Conservation (phyloP, 495 filamentous ascomycete species). For the Niebla homalea region DNA sequence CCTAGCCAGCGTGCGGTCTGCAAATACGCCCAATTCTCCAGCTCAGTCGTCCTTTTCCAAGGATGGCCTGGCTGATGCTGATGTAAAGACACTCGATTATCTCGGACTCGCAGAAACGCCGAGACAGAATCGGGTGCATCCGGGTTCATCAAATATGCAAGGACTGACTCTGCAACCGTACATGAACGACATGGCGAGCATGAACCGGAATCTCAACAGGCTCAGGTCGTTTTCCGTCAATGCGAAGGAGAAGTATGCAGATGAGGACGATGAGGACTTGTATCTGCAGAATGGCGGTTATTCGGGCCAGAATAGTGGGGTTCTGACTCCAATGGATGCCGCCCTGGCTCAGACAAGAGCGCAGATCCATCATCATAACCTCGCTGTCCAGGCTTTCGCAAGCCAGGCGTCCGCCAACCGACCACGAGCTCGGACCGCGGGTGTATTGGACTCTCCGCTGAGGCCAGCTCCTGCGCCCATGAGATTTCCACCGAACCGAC, state of each 20-base stretch:
- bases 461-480: conserved; percentile 55
- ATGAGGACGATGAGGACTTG: conserved; percentile 73
- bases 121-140: conserved; percentile 58
- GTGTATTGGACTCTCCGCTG: conserved; percentile 75
- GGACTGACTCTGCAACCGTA: conserved; percentile 48
- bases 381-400: conserved; percentile 84
- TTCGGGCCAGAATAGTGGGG: conserved; percentile 48
- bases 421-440: conserved; percentile 78
- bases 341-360: conserved; percentile 72
- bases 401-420: conserved; percentile 67
- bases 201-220: conserved; percentile 68
- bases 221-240: conserved; percentile 97
- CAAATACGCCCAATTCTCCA: conserved; percentile 81
- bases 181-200: conserved; percentile 61
- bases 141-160: conserved; percentile 51
- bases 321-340: conserved; percentile 58
- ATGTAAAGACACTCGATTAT: conserved; percentile 92
- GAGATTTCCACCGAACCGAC: conserved; percentile 28
- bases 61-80: conserved; percentile 73
- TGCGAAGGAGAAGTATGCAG: conserved; percentile 92
- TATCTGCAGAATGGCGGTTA: conserved; percentile 38
- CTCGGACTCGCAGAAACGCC: conserved; percentile 91
- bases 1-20: conserved; percentile 72
- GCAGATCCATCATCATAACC: conserved; percentile 83
- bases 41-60: conserved; percentile 79